Conservation (phyloP, 148 eudicot genomes). For the Chenopodium formosanum region DNA sequence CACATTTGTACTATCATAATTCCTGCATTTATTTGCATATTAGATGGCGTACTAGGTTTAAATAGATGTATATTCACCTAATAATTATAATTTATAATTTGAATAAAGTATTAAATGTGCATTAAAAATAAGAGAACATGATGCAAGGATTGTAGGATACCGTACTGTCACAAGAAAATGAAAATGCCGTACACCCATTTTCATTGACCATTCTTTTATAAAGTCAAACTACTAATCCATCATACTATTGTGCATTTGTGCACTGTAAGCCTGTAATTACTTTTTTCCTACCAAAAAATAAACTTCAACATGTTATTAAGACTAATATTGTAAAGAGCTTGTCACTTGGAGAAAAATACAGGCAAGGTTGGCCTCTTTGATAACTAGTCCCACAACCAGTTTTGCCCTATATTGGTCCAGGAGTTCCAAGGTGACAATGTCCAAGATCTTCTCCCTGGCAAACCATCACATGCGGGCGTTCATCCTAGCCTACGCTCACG, state of each 20-base stretch:
- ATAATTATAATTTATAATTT: no score
- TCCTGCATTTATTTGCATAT: no score
- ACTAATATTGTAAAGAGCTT: neutral
- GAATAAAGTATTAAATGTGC: neutral
- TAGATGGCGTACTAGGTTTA: no score
- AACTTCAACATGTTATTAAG: no score
- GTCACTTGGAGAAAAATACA: neutral
- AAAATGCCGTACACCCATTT: neutral
- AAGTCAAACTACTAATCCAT: neutral
- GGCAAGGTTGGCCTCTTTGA: no score
- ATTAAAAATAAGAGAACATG: neutral
- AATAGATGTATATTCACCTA: no score
- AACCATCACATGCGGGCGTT: neutral
- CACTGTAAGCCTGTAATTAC: no score
- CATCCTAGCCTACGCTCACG: no score
- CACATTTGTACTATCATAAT: no score
- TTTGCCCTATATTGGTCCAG: neutral
- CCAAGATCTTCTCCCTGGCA: constrained; percentile 18
- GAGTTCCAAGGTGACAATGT: neutral
- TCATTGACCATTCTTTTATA: neutral
- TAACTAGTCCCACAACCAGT: neutral
- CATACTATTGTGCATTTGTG: neutral
- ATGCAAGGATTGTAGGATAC: neutral
- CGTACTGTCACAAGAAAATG: neutral
- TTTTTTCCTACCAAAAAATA: no score